Evolutionary conservation across 768 basidiomycete genomes (phyloP).

Genomic region (Chalciporus piperatus): DNA sequence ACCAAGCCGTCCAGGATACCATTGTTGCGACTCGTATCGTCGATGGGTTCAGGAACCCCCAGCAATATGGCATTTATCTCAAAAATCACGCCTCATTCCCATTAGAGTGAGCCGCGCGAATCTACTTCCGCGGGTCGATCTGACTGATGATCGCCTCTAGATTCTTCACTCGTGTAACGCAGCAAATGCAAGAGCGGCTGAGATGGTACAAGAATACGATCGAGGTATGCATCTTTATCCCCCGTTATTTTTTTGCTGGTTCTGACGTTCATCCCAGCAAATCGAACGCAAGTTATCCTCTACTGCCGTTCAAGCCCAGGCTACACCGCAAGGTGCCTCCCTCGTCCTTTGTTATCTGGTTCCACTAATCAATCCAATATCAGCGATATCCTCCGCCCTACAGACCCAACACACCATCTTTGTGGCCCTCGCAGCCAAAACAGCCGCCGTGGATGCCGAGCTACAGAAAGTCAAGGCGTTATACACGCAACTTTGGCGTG

Average conservation of each 20-base stretch:
- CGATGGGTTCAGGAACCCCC: slow-evolving; percentile 75
- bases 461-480: slow-evolving; percentile 72
- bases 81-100: slow-evolving; percentile 83
- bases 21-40: slow-evolving; percentile 74
- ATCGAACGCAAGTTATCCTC: slow-evolving; percentile 81
- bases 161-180: slow-evolving; percentile 69
- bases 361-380: neutral
- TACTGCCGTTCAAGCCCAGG: slow-evolving; percentile 57
- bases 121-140: too few relatives aligned
- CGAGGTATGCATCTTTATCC: slow-evolving; percentile 46
- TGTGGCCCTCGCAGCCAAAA: slow-evolving; percentile 72
- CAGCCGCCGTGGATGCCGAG: slow-evolving; percentile 69
- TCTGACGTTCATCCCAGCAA: slow-evolving; percentile 26
- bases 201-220: slow-evolving; percentile 80
- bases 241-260: neutral
- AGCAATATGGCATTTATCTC: slow-evolving; percentile 64
- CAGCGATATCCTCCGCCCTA: slow-evolving; percentile 72
- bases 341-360: neutral
- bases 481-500: slow-evolving; percentile 77
- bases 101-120: slow-evolving; percentile 54
- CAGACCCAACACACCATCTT: slow-evolving; percentile 80
- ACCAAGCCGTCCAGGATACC: slow-evolving; percentile 77
- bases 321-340: slow-evolving; percentile 68
- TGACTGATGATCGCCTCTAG: slow-evolving; percentile 32
- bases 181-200: slow-evolving; percentile 68